phyloP scores from a whole-genome alignment of 2,329 filamentous ascomycete genomes.

The Didymella glomerata region DNA sequence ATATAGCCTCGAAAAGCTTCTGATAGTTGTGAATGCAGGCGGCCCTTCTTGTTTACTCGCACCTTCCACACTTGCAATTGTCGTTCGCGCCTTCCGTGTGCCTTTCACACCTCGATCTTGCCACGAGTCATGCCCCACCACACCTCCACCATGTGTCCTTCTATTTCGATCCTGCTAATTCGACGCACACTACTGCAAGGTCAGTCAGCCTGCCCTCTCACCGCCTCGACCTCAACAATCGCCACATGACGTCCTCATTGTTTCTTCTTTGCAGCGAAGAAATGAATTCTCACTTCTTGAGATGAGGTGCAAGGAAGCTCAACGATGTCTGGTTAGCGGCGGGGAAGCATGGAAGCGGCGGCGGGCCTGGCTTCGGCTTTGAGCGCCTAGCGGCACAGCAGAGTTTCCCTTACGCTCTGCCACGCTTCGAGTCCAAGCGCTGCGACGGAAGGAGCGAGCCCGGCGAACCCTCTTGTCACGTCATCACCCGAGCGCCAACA shows the following conservation, averaged over 20 bases:
- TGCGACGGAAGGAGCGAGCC: constrained; percentile 19
- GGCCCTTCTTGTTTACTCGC: constrained; percentile 25
- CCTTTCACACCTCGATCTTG: neutral
- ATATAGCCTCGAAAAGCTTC: constrained; percentile 44
- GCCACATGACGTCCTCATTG: constrained; percentile 3
- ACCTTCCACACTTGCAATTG: neutral
- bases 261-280: constrained; percentile 15
- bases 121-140: constrained; percentile 21
- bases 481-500: constrained; percentile 29
- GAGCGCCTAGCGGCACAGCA: constrained; percentile 15
- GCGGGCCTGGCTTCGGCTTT: constrained; percentile 19
- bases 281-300: constrained; percentile 15
- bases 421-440: constrained; percentile 9
- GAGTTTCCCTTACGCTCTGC: constrained; percentile 10
- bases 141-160: constrained; percentile 7
- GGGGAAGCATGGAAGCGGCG: constrained; percentile 18
- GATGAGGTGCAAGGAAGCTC: constrained; percentile 47
- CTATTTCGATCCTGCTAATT: neutral
- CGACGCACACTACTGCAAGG: constrained; percentile 6
- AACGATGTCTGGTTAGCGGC: constrained; percentile 18
- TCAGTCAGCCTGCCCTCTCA: constrained; percentile 8
- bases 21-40: constrained; percentile 41
- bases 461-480: constrained; percentile 26
- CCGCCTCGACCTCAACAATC: constrained; percentile 1
- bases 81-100: constrained; percentile 3